These are phyloP conservation scores for Xylariaceae sp. DNA, from an alignment of 2,329 filamentous ascomycete genomes.

Conservation along the genomic window DNA sequence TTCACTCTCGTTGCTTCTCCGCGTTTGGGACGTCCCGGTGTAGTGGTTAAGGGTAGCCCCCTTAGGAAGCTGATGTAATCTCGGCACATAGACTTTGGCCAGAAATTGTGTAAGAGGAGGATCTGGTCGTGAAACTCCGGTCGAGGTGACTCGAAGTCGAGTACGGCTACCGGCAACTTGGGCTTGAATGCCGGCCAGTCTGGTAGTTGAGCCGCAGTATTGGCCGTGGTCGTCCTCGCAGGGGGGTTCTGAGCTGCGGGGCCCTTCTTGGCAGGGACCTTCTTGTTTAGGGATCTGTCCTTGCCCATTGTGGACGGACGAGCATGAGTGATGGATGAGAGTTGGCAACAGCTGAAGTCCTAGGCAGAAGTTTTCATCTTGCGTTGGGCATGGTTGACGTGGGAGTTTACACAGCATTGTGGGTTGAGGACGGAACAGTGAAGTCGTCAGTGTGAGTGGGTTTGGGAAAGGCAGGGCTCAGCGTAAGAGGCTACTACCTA, in stretches of 20 bases:
- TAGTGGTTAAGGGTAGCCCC: constrained; percentile 66
- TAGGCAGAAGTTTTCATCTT: no score
- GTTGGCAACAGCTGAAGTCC: no score
- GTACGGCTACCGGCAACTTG: constrained; percentile 59
- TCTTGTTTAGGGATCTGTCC: constrained; percentile 11
- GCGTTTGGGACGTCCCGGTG: constrained; percentile 71
- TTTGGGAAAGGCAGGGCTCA: no score
- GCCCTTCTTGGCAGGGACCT: constrained; percentile 13
- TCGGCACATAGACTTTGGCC: constrained; percentile 69
- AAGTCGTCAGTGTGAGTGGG: no score
- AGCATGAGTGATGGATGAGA: neutral
- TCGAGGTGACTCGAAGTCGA: constrained; percentile 53
- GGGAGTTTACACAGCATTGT: no score
- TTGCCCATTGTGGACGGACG: constrained; percentile 11
- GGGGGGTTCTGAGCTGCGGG: neutral
- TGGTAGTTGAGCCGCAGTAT: constrained; percentile 30
- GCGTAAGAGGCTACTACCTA: no score
- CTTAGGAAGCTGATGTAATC: constrained; percentile 70
- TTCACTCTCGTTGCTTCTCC: constrained; percentile 83
- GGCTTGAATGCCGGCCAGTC: constrained; percentile 72
- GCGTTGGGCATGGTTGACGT: no score
- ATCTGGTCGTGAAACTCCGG: constrained; percentile 54
- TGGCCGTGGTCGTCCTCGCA: constrained; percentile 9
- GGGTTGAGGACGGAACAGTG: no score
- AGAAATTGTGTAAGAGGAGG: constrained; percentile 68